A percentile compares a stretch with the other conserved stretches of the same genome.
phyloP scores from a whole-genome alignment of 106 monocot species.

The Dendrobium huoshanense region DNA sequence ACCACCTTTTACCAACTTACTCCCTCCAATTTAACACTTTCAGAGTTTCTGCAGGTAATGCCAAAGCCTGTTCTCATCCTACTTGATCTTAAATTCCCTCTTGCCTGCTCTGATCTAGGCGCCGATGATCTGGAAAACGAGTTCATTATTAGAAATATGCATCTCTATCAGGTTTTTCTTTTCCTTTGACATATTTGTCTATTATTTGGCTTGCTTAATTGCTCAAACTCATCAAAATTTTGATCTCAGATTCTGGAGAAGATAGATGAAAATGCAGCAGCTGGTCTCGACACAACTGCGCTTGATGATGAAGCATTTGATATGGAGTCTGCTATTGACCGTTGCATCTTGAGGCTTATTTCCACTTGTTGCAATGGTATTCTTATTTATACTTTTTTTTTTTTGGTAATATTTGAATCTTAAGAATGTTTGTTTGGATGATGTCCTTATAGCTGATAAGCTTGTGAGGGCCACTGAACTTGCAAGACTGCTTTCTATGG shows the following conservation, averaged over 20 bases:
- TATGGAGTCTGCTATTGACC: constrained; percentile 63
- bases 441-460: constrained; percentile 67
- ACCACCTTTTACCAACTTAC: background rate
- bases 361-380: constrained; percentile 90
- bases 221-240: constrained; percentile 7
- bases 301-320: constrained; percentile 82
- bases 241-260: constrained; percentile 65
- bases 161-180: constrained; percentile 59
- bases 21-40: background rate
- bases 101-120: constrained; percentile 90
- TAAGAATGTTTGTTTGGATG: constrained; percentile 2
- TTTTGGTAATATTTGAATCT: background rate
- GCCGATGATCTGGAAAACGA: constrained; percentile 82
- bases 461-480: constrained; percentile 90
- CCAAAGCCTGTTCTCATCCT: constrained; percentile 86
- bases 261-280: constrained; percentile 41
- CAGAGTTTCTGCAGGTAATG: constrained; percentile 47
- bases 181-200: background rate
- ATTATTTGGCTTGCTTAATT: background rate
- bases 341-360: constrained; percentile 89
- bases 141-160: constrained; percentile 61
- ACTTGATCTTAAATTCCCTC: constrained; percentile 63
- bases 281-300: constrained; percentile 38
- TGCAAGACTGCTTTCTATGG: constrained; percentile 56
- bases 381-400: background rate